A percentile compares a stretch with the other conserved stretches of the same genome.
These are phyloP conservation scores for Sporothrix pseudoabietina DNA, from an alignment of 2,329 filamentous ascomycete species.

Conservation along the genomic window DNA sequence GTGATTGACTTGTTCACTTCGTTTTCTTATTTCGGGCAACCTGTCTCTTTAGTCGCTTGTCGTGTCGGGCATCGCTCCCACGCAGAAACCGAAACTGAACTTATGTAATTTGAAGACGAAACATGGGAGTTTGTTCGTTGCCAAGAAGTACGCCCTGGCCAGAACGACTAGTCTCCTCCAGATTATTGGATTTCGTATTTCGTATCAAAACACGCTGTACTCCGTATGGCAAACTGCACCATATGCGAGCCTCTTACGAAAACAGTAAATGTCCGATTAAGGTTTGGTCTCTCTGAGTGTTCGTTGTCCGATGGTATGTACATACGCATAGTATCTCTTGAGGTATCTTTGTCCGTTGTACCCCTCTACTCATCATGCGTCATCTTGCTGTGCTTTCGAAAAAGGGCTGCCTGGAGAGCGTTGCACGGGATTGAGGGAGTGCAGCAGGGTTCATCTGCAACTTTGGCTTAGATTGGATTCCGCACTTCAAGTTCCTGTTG, in stretches of 20 bases:
- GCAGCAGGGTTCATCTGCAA: not conserved
- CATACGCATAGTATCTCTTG: too few species aligned
- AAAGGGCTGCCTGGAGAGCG: slow-evolving; percentile 21
- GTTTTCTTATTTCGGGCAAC: slow-evolving; percentile 5
- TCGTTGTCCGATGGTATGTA: not conserved
- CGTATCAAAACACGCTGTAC: not conserved
- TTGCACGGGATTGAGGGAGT: not conserved
- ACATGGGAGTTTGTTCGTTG: not conserved
- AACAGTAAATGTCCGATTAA: slow-evolving; percentile 19
- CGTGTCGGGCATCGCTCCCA: not conserved
- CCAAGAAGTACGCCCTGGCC: slow-evolving; percentile 8
- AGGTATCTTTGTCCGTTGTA: not conserved
- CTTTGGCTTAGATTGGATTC: not conserved
- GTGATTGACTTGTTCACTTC: not conserved
- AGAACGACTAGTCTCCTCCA: not conserved
- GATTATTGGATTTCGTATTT: not conserved
- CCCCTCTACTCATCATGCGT: not conserved
- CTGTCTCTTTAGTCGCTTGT: not conserved
- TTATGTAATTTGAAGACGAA: not conserved
- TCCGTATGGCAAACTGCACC: not conserved
- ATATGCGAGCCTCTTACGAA: not conserved
- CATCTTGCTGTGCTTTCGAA: not conserved
- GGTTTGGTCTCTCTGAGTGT: not conserved
- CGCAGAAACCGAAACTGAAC: not conserved
- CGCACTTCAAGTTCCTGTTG: not conserved